Conservation (phyloP, 768 basidiomycete genomes). For the Trametes punicea region DNA sequence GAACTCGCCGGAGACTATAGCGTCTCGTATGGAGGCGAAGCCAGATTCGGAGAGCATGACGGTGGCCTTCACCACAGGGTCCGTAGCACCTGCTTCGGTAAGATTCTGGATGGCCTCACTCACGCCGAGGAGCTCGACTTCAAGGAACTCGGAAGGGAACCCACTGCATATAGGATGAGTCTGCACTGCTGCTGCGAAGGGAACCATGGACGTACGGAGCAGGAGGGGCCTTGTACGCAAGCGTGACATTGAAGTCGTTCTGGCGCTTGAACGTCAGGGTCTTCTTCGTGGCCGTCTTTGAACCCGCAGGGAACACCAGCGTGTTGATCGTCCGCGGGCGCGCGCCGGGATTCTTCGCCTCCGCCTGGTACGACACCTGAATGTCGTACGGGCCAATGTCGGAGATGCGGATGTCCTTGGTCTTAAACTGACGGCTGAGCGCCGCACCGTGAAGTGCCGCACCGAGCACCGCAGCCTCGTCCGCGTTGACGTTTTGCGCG, state of each 20-base stretch:
- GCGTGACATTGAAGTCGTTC: slow-evolving; percentile 74
- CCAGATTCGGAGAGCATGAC: slow-evolving; percentile 83
- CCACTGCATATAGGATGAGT: slow-evolving; percentile 42
- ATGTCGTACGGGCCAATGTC: slow-evolving; percentile 76
- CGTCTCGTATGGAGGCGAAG: slow-evolving; percentile 77
- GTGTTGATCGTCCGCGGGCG: slow-evolving; percentile 71
- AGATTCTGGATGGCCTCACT: slow-evolving; percentile 76
- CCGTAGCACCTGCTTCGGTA: slow-evolving; percentile 74
- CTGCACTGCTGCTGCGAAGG: not conserved
- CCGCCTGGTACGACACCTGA: slow-evolving; percentile 73
- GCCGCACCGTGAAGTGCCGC: slow-evolving; percentile 91
- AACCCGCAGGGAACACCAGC: slow-evolving; percentile 71
- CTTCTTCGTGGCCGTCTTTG: slow-evolving; percentile 80
- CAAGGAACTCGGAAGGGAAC: slow-evolving; percentile 70
- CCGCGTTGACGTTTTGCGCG: slow-evolving; percentile 93
- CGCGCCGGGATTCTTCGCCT: slow-evolving; percentile 44
- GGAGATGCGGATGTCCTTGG: slow-evolving; percentile 84
- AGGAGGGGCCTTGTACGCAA: slow-evolving; percentile 69
- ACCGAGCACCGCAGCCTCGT: slow-evolving; percentile 90
- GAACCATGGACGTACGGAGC: slow-evolving; percentile 49
- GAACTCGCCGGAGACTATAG: slow-evolving; percentile 73
- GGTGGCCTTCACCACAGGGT: slow-evolving; percentile 85
- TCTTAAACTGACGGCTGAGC: slow-evolving; percentile 87
- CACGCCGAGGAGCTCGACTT: slow-evolving; percentile 71
- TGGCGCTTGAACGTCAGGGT: slow-evolving; percentile 82